These are phyloP conservation scores for Conringia planisiliqua DNA, from an alignment of 345 rosid genomes.

Conservation along the genomic window DNA sequence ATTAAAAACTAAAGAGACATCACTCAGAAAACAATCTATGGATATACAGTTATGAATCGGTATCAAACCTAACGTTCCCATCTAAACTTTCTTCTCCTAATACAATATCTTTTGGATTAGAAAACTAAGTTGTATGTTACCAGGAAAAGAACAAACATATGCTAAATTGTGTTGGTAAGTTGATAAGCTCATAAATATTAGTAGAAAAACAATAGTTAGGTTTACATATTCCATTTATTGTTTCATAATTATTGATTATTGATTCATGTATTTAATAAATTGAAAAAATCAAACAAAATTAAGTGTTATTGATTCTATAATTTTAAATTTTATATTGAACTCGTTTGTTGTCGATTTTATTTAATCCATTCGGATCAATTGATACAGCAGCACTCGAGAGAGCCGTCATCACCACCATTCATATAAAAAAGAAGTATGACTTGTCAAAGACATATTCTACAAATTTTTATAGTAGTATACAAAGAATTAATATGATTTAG, in stretches of 20 bases:
- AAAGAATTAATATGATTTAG: background rate
- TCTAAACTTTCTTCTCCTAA: background rate
- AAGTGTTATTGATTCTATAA: too few relatives aligned
- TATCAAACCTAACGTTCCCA: conserved; percentile 1
- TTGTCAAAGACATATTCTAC: conserved; percentile 4
- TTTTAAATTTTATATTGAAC: too few relatives aligned
- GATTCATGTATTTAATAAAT: too few relatives aligned
- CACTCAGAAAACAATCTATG: conserved; percentile 6
- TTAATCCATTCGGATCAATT: background rate
- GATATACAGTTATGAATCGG: background rate
- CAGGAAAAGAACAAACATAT: background rate
- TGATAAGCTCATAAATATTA: background rate
- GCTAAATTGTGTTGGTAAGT: background rate
- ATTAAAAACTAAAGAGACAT: conserved; percentile 4
- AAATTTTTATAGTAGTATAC: background rate
- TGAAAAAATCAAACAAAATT: too few relatives aligned
- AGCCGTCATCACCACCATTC: conserved; percentile 16
- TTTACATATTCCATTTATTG: too few relatives aligned
- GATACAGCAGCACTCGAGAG: background rate
- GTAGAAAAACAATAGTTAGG: background rate
- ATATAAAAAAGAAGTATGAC: conserved; percentile 20
- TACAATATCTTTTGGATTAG: background rate
- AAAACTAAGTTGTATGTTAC: background rate
- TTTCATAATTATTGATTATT: too few relatives aligned
- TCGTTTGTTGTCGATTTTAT: too few relatives aligned